Percentiles rank a stretch among this genome's conserved stretches.
Evolutionary conservation across 2,329 filamentous ascomycete genomes (phyloP).

Genomic region (Colletotrichum sp.): DNA sequence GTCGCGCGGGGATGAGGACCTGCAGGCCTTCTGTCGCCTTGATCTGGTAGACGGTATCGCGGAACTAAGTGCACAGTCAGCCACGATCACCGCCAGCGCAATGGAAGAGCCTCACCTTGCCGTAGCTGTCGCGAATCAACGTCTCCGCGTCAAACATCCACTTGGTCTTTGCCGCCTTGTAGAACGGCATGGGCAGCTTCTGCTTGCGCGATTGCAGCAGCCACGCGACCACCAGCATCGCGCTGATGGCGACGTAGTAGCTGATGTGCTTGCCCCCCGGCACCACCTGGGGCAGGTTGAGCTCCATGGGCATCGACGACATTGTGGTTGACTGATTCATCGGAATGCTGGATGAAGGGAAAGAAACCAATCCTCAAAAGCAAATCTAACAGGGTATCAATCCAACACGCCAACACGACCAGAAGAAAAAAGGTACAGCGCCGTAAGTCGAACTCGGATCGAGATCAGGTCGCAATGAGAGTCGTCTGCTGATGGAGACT

Average conservation of each 20-base stretch:
- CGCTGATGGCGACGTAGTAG: constrained; percentile 45
- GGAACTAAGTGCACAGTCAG: constrained; percentile 39
- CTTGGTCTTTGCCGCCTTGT: constrained; percentile 51
- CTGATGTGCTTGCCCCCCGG: constrained; percentile 34
- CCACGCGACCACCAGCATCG: constrained; percentile 42
- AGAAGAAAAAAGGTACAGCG: not conserved
- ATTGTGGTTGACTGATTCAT: constrained; percentile 22
- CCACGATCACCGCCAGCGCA: too few relatives aligned
- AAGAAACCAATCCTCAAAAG: not conserved
- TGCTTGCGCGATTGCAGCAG: constrained; percentile 38
- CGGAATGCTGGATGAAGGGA: not conserved
- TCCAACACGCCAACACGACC: not conserved
- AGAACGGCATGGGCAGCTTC: constrained; percentile 45
- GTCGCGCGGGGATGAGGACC: constrained; percentile 48
- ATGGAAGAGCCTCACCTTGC: constrained; percentile 39
- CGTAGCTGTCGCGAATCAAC: constrained; percentile 53
- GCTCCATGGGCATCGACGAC: constrained; percentile 24
- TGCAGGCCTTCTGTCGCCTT: constrained; percentile 55
- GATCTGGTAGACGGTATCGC: constrained; percentile 55
- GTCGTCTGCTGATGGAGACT: not conserved
- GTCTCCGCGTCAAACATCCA: constrained; percentile 57
- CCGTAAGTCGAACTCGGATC: not conserved
- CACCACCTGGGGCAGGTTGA: constrained; percentile 30
- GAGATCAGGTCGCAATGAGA: not conserved
- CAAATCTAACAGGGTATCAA: not conserved